Conservation (phyloP, 2,329 filamentous ascomycete species). For the Exophiala sideris region DNA sequence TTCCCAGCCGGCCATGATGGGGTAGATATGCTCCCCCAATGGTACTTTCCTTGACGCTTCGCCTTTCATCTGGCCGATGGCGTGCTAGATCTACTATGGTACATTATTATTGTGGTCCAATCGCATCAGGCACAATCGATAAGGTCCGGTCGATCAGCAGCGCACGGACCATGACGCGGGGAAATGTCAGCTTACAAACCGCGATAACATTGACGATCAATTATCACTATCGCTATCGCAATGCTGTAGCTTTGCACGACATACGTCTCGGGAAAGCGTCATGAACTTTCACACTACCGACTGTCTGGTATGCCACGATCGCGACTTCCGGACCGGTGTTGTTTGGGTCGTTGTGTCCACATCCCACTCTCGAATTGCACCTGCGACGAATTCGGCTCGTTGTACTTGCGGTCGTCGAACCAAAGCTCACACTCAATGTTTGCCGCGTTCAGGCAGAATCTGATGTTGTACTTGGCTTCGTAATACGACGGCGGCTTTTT, state of each 20-base stretch:
- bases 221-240: no score
- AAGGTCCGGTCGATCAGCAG: no score
- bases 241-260: no score
- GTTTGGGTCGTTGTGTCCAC: conserved; percentile 1
- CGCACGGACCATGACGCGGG: no score
- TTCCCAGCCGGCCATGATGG: background rate
- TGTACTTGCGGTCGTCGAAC: conserved; percentile 1
- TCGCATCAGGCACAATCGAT: no score
- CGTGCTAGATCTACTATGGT: background rate
- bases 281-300: no score
- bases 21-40: background rate
- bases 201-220: no score
- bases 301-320: no score
- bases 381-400: background rate
- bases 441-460: background rate
- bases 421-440: conserved; percentile 5
- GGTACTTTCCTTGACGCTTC: background rate
- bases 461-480: conserved; percentile 3
- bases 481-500: conserved; percentile 2
- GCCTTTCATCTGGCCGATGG: background rate
- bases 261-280: no score
- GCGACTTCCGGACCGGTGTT: background rate
- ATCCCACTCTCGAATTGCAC: conserved; percentile 5
- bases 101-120: no score
- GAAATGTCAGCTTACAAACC: no score